Percentiles rank a stretch among this genome's conserved stretches.
Conservation (phyloP, 139 green algal species). For the Closterium sp. region DNA sequence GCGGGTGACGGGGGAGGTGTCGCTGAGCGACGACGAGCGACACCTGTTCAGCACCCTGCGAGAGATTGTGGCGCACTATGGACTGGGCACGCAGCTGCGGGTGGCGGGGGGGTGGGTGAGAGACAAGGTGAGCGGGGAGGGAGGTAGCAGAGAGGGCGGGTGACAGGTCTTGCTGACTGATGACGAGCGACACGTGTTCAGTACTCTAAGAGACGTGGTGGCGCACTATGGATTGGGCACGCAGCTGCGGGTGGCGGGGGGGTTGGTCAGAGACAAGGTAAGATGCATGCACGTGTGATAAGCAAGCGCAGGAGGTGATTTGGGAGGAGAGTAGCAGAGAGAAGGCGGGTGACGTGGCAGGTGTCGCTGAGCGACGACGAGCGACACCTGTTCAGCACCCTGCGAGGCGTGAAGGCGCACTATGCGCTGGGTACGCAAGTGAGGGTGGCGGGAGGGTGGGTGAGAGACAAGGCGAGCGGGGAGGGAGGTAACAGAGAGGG, state of each 20-base stretch:
- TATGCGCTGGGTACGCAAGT: too few relatives aligned
- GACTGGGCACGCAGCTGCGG: constrained; percentile 68
- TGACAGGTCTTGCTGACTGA: too few relatives aligned
- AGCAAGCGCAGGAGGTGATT: too few relatives aligned
- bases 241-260: constrained; percentile 84
- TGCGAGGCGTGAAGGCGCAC: too few relatives aligned
- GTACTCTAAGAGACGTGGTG: constrained; percentile 66
- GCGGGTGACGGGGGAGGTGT: constrained; percentile 12
- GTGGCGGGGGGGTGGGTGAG: constrained; percentile 95
- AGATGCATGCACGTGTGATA: neutral
- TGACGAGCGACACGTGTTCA: constrained; percentile 73
- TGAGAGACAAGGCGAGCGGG: too few relatives aligned
- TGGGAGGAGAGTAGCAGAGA: too few relatives aligned
- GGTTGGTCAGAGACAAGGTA: constrained; percentile 95
- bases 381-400: too few relatives aligned
- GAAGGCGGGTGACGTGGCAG: too few relatives aligned
- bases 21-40: constrained; percentile 54
- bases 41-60: constrained; percentile 77
- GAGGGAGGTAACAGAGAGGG: too few relatives aligned
- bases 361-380: too few relatives aligned
- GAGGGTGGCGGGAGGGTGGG: too few relatives aligned
- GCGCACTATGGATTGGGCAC: constrained; percentile 58
- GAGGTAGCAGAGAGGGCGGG: too few relatives aligned
- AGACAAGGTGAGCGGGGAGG: constrained; percentile 87
- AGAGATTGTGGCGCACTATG: constrained; percentile 58